These are phyloP conservation scores for Paramyrothecium sp. DNA, from an alignment of 2,329 filamentous ascomycete genomes.

Conservation along the genomic window DNA sequence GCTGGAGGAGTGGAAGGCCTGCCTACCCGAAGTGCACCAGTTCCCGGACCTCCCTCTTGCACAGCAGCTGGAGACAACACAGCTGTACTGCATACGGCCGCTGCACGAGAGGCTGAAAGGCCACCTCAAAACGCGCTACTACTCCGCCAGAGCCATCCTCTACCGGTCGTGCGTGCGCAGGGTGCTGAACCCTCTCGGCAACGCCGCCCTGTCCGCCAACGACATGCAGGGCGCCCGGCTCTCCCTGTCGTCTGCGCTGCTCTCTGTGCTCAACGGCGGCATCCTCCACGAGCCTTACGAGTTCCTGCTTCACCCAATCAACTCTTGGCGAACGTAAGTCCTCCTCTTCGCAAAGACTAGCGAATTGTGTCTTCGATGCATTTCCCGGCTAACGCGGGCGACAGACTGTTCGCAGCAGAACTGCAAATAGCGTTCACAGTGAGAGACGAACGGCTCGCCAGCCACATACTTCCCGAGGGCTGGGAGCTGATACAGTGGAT, in stretches of 20 bases:
- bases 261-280: not conserved
- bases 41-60: conserved; percentile 3
- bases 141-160: conserved; percentile 9
- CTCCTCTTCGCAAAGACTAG: too few species aligned
- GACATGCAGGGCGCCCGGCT: conserved; percentile 4
- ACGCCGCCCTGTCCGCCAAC: not conserved
- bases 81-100: not conserved
- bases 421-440: conserved; percentile 10
- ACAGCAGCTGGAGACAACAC: not conserved
- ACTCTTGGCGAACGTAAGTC: conserved; percentile 10
- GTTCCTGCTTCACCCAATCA: conserved; percentile 11
- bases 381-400: too few species aligned
- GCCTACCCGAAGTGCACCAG: conserved; percentile 7
- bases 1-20: conserved; percentile 12
- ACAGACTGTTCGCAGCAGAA: conserved; percentile 9
- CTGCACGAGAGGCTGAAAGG: conserved; percentile 3
- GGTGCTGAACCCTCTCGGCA: conserved; percentile 1
- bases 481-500: conserved; percentile 2
- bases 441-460: not conserved
- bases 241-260: conserved; percentile 4
- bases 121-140: conserved; percentile 6
- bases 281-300: conserved; percentile 8
- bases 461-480: not conserved
- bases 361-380: too few species aligned
- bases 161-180: conserved; percentile 11